Percentiles rank a stretch among this genome's conserved stretches.
These are phyloP conservation scores for Citrus unshiu DNA, from an alignment of 345 rosid species.

Conservation along the genomic window DNA sequence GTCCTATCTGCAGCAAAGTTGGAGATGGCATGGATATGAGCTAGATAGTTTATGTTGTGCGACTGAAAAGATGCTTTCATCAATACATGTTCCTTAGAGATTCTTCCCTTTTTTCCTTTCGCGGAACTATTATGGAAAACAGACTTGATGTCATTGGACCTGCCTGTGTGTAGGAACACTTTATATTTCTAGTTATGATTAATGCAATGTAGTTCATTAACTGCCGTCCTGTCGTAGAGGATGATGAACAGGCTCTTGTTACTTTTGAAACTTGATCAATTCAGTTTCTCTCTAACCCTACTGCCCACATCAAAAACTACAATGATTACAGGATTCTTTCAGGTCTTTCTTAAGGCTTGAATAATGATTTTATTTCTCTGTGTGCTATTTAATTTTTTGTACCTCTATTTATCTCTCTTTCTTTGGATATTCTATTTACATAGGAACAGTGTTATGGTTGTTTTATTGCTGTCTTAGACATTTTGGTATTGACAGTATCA, in stretches of 20 bases:
- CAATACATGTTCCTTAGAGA: constrained; percentile 29
- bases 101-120: constrained; percentile 25
- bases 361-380: not conserved
- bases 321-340: constrained; percentile 5
- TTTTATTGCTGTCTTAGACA: not conserved
- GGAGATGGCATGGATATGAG: constrained; percentile 96
- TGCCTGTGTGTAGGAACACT: constrained; percentile 53
- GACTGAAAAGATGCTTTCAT: constrained; percentile 21
- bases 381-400: not conserved
- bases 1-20: constrained; percentile 88
- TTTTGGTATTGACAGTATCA: not conserved
- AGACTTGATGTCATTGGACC: constrained; percentile 48
- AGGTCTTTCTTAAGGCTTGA: constrained; percentile 14
- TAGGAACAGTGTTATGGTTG: not conserved
- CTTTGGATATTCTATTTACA: not conserved
- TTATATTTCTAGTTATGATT: constrained; percentile 36
- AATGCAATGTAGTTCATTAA: constrained; percentile 40
- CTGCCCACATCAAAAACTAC: not conserved
- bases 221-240: constrained; percentile 24
- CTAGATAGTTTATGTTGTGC: constrained; percentile 49
- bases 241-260: constrained; percentile 11
- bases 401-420: not conserved
- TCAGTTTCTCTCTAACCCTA: constrained; percentile 24
- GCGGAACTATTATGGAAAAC: constrained; percentile 41
- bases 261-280: constrained; percentile 13